These are phyloP conservation scores for Hermanozyma aechmeae DNA, from an alignment of 805 yeast species.

Conservation along the genomic window DNA sequence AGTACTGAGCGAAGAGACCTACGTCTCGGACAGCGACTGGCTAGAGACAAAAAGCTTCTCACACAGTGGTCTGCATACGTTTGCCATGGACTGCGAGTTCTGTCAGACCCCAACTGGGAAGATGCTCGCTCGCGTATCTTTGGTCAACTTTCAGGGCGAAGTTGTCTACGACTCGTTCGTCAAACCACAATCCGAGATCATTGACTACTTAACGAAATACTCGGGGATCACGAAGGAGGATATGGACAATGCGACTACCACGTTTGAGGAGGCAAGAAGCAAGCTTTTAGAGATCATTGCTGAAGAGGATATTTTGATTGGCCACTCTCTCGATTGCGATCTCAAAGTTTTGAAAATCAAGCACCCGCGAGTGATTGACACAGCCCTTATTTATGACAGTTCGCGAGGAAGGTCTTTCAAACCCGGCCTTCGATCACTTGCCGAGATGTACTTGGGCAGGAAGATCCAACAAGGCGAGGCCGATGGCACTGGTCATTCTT, in stretches of 20 bases:
- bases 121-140: constrained; percentile 69
- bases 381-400: constrained; percentile 69
- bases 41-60: constrained; percentile 43
- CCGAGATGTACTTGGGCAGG: constrained; percentile 43
- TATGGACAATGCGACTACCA: constrained; percentile 53
- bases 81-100: constrained; percentile 93
- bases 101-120: constrained; percentile 54
- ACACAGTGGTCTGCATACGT: constrained; percentile 54
- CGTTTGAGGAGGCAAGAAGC: constrained; percentile 58
- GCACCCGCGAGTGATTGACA: constrained; percentile 74
- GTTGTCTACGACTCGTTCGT: constrained; percentile 67
- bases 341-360: constrained; percentile 57
- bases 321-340: constrained; percentile 88
- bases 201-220: constrained; percentile 72
- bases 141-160: constrained; percentile 54
- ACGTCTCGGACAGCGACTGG: constrained; percentile 31
- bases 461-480: constrained; percentile 57
- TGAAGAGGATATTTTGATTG: constrained; percentile 59
- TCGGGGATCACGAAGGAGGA: constrained; percentile 81
- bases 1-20: constrained; percentile 3
- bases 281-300: constrained; percentile 40
- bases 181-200: constrained; percentile 64
- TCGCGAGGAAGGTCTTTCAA: constrained; percentile 75
- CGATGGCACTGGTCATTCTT: constrained; percentile 61
- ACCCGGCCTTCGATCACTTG: constrained; percentile 69